phyloP scores from a whole-genome alignment of 2,329 filamentous ascomycete genomes.

The Aspergillus sp. region DNA sequence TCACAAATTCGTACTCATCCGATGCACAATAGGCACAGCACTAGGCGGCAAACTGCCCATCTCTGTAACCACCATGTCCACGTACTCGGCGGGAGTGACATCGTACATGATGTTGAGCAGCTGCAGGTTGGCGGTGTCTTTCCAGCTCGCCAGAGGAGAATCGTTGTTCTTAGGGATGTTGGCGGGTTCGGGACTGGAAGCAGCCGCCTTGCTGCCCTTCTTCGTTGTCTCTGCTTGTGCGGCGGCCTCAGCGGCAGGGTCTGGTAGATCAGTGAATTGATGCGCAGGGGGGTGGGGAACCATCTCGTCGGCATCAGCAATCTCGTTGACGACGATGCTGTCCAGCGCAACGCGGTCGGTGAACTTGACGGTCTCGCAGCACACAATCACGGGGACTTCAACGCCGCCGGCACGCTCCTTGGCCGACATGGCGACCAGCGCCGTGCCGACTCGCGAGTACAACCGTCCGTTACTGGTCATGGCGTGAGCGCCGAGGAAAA shows the following conservation, averaged over 20 bases:
- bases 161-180: conserved; percentile 25
- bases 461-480: conserved; percentile 95
- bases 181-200: conserved; percentile 21
- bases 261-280: conserved; percentile 34
- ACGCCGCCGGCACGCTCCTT: conserved; percentile 56
- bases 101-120: conserved; percentile 82
- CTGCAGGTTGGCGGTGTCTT: conserved; percentile 59
- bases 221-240: conserved; percentile 24
- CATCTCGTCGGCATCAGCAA: conserved; percentile 72
- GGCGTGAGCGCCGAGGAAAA: conserved; percentile 84
- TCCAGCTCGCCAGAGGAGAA: conserved; percentile 54
- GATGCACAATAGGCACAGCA: conserved; percentile 74
- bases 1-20: conserved; percentile 51
- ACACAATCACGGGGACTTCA: conserved; percentile 78
- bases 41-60: conserved; percentile 82
- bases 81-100: conserved; percentile 81
- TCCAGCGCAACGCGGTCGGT: conserved; percentile 86
- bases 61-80: conserved; percentile 88
- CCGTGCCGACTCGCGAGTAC: conserved; percentile 84
- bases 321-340: conserved; percentile 91
- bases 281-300: conserved; percentile 30
- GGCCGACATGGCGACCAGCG: conserved; percentile 80
- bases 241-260: conserved; percentile 22
- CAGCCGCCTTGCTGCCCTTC: conserved; percentile 31
- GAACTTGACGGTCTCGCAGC: conserved; percentile 95